Base-by-base conservation (phyloP, 2,329 filamentous ascomycete genomes). In the Penicillium sp. region DNA sequence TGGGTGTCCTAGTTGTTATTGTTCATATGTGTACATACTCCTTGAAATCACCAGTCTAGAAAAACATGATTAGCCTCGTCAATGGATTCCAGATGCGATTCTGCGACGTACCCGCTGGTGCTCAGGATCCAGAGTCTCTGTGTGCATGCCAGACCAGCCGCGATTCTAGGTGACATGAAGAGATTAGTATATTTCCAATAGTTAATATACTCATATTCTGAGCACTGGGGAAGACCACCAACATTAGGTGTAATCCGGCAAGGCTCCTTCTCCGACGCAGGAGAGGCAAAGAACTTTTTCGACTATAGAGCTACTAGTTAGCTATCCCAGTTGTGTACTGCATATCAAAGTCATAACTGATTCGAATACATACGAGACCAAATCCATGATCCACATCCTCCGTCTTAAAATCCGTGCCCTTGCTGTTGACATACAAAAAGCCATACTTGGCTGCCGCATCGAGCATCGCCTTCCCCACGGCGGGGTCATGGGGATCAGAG, bases 61-160 rank as follows among this genome's bases (percentile, higher is more conserved):
- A 42, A 13, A 42, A 15, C 56, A 37, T 59, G 26, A 56, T 72
- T 58, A 72, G 60, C 13, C 10, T 55, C 10, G 58, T 44, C 30
- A 49, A 58, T 28, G 30, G 12, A n/a, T 35, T 12, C 22, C 24
- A 17, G 35, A 44, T 38, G 19, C 37, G 53, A 2, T 50, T 55
- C 13, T 55, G 13, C 63, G 51, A 75, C 79, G 72, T 82, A 91
- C 91, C 77, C 88, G 87, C 76, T 97, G 93, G 59, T 88, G 88
- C 68, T 88, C 87, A 2, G 93, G 92, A 75, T 98, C 94, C 12
- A 98, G 81, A 0, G 90, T 94, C 79, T 99, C 94, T 13, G 88
- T 87, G 72, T 94, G 90, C 90, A 96, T 93, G 17, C 88, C 88
- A 1, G 91, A 87, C 93, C 93, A 99, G 62, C 94, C 95, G 45